Evolutionary conservation across 2,329 filamentous ascomycete species (phyloP).

Genomic region (Beauveria sp.): DNA sequence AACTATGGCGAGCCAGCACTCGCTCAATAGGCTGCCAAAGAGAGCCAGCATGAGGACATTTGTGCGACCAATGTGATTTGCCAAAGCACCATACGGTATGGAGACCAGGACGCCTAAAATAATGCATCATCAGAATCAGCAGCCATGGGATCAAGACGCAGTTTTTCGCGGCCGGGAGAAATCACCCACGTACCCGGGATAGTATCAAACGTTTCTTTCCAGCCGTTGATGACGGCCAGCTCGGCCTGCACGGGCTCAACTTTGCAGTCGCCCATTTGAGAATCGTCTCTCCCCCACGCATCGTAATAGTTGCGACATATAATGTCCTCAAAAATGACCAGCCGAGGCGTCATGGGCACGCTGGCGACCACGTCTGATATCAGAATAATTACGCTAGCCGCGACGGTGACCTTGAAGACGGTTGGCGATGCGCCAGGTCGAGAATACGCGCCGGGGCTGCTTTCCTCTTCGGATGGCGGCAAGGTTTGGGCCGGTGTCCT

Average conservation of each 20-base stretch:
- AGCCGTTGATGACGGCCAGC: neutral
- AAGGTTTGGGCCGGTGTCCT: neutral
- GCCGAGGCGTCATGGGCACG: neutral
- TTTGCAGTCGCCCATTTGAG: neutral
- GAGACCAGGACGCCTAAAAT: neutral
- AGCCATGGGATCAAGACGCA: neutral
- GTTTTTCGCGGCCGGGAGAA: neutral
- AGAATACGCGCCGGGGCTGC: neutral
- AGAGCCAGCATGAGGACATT: neutral
- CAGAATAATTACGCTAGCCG: neutral
- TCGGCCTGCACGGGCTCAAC: neutral
- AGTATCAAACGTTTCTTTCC: neutral
- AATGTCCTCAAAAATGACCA: neutral
- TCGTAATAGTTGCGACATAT: neutral
- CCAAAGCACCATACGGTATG: neutral
- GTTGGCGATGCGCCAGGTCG: neutral
- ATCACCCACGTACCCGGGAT: neutral
- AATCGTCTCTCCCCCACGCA: neutral
- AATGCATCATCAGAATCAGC: neutral
- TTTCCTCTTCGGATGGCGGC: neutral
- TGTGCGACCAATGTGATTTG: neutral
- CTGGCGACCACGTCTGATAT: neutral
- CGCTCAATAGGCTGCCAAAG: neutral
- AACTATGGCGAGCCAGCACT: neutral
- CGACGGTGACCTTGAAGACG: neutral